phyloP scores from a whole-genome alignment of 139 green algal genomes.

The Yamagishiella unicocca region DNA sequence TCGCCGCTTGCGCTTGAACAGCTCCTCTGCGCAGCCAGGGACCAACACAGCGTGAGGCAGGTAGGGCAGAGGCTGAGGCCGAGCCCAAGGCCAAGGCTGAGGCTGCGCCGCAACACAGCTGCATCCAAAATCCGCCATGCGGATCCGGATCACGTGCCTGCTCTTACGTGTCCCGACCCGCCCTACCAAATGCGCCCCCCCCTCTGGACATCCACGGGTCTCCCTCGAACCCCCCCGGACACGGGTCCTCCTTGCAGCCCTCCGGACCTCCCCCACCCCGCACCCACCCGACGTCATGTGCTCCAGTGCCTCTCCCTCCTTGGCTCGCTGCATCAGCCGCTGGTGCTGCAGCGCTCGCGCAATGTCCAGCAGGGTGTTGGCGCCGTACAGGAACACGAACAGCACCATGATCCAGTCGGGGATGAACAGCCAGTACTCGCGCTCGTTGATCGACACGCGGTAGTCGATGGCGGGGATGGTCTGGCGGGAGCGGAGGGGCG shows the following conservation, averaged over 20 bases:
- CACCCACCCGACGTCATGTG: constrained; percentile 41
- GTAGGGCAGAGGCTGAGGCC: background rate
- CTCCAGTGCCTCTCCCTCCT: constrained; percentile 12
- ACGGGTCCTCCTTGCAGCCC: no score
- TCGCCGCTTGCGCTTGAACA: constrained; percentile 48
- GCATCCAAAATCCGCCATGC: no score
- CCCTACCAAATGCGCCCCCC: no score
- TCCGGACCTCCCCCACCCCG: background rate
- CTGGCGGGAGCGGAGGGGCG: background rate
- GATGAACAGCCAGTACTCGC: constrained; percentile 41
- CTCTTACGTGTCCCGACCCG: background rate
- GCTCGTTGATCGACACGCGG: constrained; percentile 28
- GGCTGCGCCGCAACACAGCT: no score
- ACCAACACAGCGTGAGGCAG: background rate
- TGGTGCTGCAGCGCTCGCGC: constrained; percentile 31
- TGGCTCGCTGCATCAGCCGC: constrained; percentile 27
- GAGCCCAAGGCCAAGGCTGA: no score
- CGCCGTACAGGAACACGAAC: constrained; percentile 42
- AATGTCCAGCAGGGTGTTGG: constrained; percentile 29
- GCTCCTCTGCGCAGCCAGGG: constrained; percentile 27
- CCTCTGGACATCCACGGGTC: background rate
- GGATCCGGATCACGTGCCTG: no score
- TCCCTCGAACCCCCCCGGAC: background rate
- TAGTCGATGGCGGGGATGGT: constrained; percentile 59
- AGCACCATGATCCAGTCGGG: constrained; percentile 59